Conservation (phyloP, 495 filamentous ascomycete species). For the Schizothecium vesticola region DNA sequence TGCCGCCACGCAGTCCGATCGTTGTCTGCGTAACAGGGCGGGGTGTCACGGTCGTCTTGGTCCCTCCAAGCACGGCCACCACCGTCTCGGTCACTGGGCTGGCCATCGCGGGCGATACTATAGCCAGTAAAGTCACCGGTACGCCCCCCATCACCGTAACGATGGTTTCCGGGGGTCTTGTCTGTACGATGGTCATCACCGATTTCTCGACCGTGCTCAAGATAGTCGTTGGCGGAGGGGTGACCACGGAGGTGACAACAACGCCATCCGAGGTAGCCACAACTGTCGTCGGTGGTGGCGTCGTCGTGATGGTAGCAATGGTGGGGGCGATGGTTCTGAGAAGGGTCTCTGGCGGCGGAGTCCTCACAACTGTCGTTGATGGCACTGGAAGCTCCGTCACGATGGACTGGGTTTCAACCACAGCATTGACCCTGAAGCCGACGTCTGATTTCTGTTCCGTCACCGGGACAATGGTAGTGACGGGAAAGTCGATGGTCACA, state of each 20-base stretch:
- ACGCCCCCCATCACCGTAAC: not conserved
- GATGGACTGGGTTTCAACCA: not conserved
- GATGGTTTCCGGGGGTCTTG: not conserved
- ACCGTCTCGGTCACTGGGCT: conserved; percentile 1
- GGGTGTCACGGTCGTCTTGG: not conserved
- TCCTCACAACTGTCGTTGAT: not conserved
- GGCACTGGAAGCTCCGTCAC: not conserved
- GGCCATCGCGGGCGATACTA: not conserved
- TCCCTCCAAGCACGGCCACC: not conserved
- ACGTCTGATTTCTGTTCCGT: not conserved
- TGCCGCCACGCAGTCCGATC: not conserved
- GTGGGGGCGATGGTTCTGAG: not conserved
- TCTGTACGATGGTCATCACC: conserved; percentile 2
- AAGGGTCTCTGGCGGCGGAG: not conserved
- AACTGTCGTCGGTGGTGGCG: not conserved
- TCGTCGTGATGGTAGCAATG: not conserved
- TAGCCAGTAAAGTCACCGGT: not conserved
- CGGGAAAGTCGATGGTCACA: no score
- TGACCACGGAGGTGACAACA: not conserved
- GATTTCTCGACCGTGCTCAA: not conserved
- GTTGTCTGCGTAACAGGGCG: not conserved
- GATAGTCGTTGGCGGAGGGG: not conserved
- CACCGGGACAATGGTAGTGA: not conserved
- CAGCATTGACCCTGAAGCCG: not conserved
- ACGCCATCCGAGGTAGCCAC: not conserved